Evolutionary conservation across 164 flowering plant species (phyloP), one percentile per base, ranked within the genome.

Genomic region (Sedum album): DNA sequence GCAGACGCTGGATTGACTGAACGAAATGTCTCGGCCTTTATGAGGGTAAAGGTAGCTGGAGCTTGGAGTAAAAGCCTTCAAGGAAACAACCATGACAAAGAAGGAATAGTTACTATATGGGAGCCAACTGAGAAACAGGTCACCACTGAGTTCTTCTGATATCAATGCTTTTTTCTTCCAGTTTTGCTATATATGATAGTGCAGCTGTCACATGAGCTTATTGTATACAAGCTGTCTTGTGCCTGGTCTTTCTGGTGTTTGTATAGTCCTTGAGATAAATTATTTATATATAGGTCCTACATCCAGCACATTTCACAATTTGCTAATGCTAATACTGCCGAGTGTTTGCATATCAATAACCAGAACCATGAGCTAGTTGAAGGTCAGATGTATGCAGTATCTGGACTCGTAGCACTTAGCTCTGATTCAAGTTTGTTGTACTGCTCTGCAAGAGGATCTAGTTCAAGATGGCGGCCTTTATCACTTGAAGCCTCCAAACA

Each of bases 121-220:
- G 87, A 82, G 68, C 98, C 98, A 44, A 84, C 91, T 33, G 93
- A 87, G 72, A 85, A 83, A 74, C 96, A 90, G 96, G 98, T 90
- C 57, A 71, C 18, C 67, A 65, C 46, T 65, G n/a, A n/a, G 23
- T 65, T 41, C 46, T n/a, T 42, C 26, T 26, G 62, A 57, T 26
- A 57, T 57, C 33, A 3, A 65, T 21, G 44, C 39, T 31, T 62
- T 13, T 62, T n/a, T n/a, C n/a, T n/a, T n/a, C n/a, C n/a, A n/a
- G n/a, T n/a, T n/a, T 60, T 60, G 35, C 6, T 20, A 17, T 17
- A 46, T 20, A 46, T 46, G 51, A 15, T 46, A 46, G n/a, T n/a
- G n/a, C n/a, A n/a, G n/a, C n/a, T n/a, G n/a, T n/a, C n/a, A 18
- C 18, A 17, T 46, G 20, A 46, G 51, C 4, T 46, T 15, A 4